Base-by-base conservation (phyloP, 495 filamentous ascomycete genomes). In the Tuber indicum region DNA sequence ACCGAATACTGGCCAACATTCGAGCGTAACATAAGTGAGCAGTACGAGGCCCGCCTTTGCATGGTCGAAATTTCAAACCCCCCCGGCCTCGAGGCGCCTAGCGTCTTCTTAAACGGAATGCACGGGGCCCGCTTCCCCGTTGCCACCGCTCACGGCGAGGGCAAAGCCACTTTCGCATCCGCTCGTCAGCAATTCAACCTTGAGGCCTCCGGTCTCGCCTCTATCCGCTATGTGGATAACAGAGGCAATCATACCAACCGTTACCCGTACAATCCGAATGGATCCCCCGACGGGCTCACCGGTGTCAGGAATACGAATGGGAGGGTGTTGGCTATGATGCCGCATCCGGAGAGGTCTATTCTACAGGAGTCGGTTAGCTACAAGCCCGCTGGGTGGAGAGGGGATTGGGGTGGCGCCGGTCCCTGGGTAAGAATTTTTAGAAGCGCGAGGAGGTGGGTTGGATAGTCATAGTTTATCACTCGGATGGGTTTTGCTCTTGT, bases 61-160 rank as follows among this genome's bases (percentile, higher is more conserved):
- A 97, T 97, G 96, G 93, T 97, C 74, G 90, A 91, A 83, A 89
- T 97, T 79, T 44, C 80, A 19, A 81, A 85, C 66, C 88, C 93
- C 78, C 87, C 89, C 9, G 86, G 89, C 76, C 85, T 86, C 3
- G 81, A 84, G 52, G 82, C 75, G 45, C 91, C 92, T 4, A 92
- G 90, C n/a, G 92, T 98, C 72, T 99, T 99, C 87, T 87, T 98
- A 78, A 88, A 97, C 84, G 94, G 93, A 83, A 98, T 99, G 95
- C 84, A 91, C 80, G 92, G 92, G 47, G 92, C 92, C 32, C 87
- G 89, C 12, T 87, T 99, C 44, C 96, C 96, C 17, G 96, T 98
- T 74, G 92, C 89, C 21, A 92, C 95, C 52, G 93, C 94, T 10
- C 96, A 99, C 84, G 94, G 94, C 23, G 96, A 99, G 86, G 96